Base-by-base conservation (phyloP, 106 monocot genomes). In the Platanthera zijinensis region DNA sequence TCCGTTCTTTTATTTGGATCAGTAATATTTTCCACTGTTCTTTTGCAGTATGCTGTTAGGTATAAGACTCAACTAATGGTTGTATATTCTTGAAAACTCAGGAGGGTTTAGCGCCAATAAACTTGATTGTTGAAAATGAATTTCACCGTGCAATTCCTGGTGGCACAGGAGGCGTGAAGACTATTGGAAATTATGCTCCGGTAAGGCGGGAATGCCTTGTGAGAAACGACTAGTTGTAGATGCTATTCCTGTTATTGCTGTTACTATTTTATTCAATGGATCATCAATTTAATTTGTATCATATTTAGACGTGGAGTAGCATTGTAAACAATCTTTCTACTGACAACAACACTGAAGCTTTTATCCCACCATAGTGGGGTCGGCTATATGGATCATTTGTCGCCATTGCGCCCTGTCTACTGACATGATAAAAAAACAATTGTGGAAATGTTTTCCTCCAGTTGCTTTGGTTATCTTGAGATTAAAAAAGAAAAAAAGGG, bases 111-210 rank as follows among this genome's bases (percentile, higher is more conserved):
- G 80, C 88, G 25, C 90, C 96, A 48, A 89, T 96, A 51, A 93
- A 87, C 78, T 82, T 96, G 75, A 56, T 90, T 18, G 84, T 92
- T 21, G 86, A 87, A 52, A 85, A 84, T 76, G 81, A 87, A 28
- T 62, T 84, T 21, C 90, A 92, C 78, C 96, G 96, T 48, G 88
- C 96, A 14, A 83, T 79, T 50, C 92, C 84, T 13, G 93, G 96
- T 75, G 92, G 92, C 71, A 90, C 89, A 10, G 97, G 97, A 6
- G 83, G 78, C 32, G 84, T 99, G 46, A 99, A 99, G 62, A 84
- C 94, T 2, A 90, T 99, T 69, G 71, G 89, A 48, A 99, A 99
- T 85, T 99, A 99, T 84, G 89, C 94, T 70, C 81, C 97, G 71
- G 96, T 93, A 85, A 25, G 25, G 25, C 0, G 25, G 25, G 25